Percentiles rank a stretch among this genome's conserved stretches.
Conservation (phyloP, 2,329 filamentous ascomycete species). For the Trichocomaceae sp. region DNA sequence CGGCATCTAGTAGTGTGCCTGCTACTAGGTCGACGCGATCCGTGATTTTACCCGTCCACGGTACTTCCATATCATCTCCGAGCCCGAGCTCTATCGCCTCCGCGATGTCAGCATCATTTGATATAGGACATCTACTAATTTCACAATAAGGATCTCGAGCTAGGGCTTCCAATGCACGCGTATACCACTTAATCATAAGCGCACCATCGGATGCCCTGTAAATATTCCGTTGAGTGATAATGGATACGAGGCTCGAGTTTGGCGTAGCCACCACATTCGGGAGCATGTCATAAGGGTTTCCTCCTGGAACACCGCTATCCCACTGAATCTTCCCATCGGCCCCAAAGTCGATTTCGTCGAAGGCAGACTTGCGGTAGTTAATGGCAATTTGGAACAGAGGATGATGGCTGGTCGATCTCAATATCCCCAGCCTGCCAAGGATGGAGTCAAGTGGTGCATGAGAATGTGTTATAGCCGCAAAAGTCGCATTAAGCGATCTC, state of each 20-base stretch:
- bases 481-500: slow-evolving; percentile 20
- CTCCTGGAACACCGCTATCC: slow-evolving; percentile 13
- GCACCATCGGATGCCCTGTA: slow-evolving; percentile 25
- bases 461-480: slow-evolving; percentile 39
- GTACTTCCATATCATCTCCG: not conserved
- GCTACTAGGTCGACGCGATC: slow-evolving; percentile 33
- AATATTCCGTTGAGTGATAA: slow-evolving; percentile 25
- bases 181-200: slow-evolving; percentile 20
- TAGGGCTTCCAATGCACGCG: slow-evolving; percentile 19
- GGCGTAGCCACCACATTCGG: slow-evolving; percentile 35
- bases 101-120: slow-evolving; percentile 16
- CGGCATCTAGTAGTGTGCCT: slow-evolving; percentile 10
- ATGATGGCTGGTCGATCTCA: slow-evolving; percentile 32
- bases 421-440: slow-evolving; percentile 38
- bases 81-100: slow-evolving; percentile 14
- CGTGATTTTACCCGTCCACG: slow-evolving; percentile 30
- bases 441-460: slow-evolving; percentile 46
- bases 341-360: slow-evolving; percentile 32
- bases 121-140: slow-evolving; percentile 16
- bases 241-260: slow-evolving; percentile 15
- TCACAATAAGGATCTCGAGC: slow-evolving; percentile 16
- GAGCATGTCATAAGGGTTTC: slow-evolving; percentile 28
- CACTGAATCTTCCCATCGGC: slow-evolving; percentile 15
- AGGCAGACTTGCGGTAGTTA: slow-evolving; percentile 40
- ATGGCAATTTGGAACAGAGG: slow-evolving; percentile 49